Evolutionary conservation across 441 rosid species (phyloP).

Genomic region (Theobroma grandiflorum): DNA sequence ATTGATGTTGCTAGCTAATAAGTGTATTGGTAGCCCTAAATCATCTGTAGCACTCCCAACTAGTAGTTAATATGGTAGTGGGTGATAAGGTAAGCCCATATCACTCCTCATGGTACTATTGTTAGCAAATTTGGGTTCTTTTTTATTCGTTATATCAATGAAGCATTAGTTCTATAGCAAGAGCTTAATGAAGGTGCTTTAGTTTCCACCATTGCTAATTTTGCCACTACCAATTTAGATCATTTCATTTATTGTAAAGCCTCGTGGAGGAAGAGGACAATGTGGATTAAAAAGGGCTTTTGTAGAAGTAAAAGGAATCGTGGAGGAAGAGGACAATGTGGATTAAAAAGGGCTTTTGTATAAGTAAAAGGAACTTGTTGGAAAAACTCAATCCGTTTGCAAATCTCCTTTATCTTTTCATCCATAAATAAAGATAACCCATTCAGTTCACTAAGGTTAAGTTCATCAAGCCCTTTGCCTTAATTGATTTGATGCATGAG

Average conservation of each 20-base stretch:
- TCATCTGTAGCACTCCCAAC: background rate
- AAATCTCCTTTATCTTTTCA: constrained; percentile 37
- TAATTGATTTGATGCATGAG: constrained; percentile 40
- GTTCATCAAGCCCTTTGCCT: constrained; percentile 17
- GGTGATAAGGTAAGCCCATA: background rate
- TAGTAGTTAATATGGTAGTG: background rate
- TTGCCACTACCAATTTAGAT: background rate
- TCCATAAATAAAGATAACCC: constrained; percentile 31
- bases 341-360: background rate
- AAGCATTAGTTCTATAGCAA: constrained; percentile 30
- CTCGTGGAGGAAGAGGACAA: background rate
- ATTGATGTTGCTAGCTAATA: background rate
- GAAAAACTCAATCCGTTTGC: constrained; percentile 29
- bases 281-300: background rate
- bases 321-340: constrained; percentile 8
- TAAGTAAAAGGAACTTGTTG: constrained; percentile 23
- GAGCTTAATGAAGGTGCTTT: background rate
- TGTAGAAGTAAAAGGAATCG: constrained; percentile 6
- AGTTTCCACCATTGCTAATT: background rate
- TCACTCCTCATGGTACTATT: background rate
- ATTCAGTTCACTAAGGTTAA: constrained; percentile 23
- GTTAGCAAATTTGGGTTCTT: background rate
- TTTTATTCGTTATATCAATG: constrained; percentile 23
- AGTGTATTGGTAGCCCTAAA: background rate
- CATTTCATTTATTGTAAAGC: background rate